phyloP scores from a whole-genome alignment of 176 grass and related monocot genomes.

The Eremochloa ophiuroides region DNA sequence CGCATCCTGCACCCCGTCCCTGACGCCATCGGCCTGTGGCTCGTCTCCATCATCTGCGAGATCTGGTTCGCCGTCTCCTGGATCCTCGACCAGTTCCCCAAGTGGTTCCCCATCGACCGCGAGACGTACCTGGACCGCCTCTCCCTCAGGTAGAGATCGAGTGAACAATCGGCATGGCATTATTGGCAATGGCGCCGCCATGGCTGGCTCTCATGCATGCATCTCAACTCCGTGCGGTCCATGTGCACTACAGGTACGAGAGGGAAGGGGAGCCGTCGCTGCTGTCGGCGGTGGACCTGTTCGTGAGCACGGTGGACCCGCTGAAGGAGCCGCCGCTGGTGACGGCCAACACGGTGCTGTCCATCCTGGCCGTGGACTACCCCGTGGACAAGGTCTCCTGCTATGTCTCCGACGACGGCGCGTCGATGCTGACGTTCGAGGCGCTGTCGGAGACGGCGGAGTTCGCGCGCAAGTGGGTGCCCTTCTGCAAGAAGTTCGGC shows the following conservation, averaged over 20 bases:
- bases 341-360: conserved; percentile 93
- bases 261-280: conserved; percentile 80
- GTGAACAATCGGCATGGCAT: too few species aligned
- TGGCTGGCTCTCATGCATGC: too few species aligned
- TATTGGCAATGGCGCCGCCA: too few species aligned
- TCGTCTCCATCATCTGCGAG: conserved; percentile 90
- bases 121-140: conserved; percentile 98
- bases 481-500: conserved; percentile 94
- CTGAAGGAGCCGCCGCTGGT: conserved; percentile 96
- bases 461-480: conserved; percentile 97
- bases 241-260: conserved; percentile 77
- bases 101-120: conserved; percentile 95
- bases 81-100: conserved; percentile 99
- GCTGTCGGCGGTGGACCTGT: conserved; percentile 80
- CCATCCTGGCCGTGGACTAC: conserved; percentile 95
- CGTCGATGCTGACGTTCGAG: conserved; percentile 97
- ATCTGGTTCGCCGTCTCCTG: conserved; percentile 95
- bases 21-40: conserved; percentile 81
- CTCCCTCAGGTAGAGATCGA: conserved; percentile 71
- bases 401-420: conserved; percentile 97
- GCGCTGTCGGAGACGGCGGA: conserved; percentile 86
- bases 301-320: conserved; percentile 94
- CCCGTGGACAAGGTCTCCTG: conserved; percentile 97
- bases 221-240: too few species aligned
- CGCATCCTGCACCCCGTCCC: conserved; percentile 78